Evolutionary conservation across 2,329 filamentous ascomycete species (phyloP).

Genomic region (Bisporella sp.): DNA sequence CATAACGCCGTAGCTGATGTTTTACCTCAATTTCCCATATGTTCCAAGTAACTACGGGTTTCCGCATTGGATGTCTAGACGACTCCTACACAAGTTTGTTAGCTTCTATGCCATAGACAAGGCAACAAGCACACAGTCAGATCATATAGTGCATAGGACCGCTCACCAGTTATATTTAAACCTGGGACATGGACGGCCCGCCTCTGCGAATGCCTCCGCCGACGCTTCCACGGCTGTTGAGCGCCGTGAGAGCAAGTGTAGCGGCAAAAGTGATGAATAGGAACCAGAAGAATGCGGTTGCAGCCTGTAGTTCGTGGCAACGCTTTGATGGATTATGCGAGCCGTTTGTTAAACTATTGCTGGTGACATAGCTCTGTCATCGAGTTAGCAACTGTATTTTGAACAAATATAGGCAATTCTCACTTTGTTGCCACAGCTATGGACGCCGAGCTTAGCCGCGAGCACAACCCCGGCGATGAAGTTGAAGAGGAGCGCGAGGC

Average conservation of each 20-base stretch:
- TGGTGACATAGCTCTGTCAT: slow-evolving; percentile 30
- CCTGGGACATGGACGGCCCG: slow-evolving; percentile 46
- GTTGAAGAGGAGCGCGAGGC: slow-evolving; percentile 53
- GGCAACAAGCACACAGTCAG: slow-evolving; percentile 3
- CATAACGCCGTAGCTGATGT: no score
- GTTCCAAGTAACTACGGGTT: no score
- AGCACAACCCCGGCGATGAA: slow-evolving; percentile 65
- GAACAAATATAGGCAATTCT: slow-evolving; percentile 20
- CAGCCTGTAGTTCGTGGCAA: slow-evolving; percentile 70
- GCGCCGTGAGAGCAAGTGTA: slow-evolving; percentile 41
- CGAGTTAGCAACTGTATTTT: no score
- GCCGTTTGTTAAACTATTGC: slow-evolving; percentile 52
- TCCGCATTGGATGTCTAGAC: no score
- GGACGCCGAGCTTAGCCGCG: slow-evolving; percentile 59
- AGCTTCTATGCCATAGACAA: no score
- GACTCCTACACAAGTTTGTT: no score
- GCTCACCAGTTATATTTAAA: slow-evolving; percentile 32
- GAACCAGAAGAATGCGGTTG: slow-evolving; percentile 74
- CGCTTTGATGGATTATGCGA: slow-evolving; percentile 52
- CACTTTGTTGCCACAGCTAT: slow-evolving; percentile 59
- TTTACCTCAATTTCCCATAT: no score
- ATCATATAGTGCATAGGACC: slow-evolving; percentile 9
- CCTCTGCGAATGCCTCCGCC: slow-evolving; percentile 34
- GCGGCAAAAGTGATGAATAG: slow-evolving; percentile 57
- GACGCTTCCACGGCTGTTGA: slow-evolving; percentile 5